Evolutionary conservation across 139 green algal genomes (phyloP).

Genomic region (Edaphochlamys debaryana): DNA sequence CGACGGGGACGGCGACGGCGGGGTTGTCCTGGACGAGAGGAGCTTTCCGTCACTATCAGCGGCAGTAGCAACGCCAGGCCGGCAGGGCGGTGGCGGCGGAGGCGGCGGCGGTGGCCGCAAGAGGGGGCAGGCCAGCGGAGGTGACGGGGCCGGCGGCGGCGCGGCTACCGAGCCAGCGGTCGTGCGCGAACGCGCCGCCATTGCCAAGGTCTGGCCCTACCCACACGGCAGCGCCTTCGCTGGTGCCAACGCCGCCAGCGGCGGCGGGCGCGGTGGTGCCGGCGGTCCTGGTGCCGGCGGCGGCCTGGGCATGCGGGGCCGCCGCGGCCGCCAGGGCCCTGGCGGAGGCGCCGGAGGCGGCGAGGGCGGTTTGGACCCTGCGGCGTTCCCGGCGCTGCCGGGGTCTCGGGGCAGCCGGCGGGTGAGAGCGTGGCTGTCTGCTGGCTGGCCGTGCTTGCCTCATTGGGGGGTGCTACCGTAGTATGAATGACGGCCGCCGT

Average conservation of each 20-base stretch:
- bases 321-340: not conserved
- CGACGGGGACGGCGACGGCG: not conserved
- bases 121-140: not conserved
- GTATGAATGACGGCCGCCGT: no score
- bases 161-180: not conserved
- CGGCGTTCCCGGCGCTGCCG: not conserved
- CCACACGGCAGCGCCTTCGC: not conserved
- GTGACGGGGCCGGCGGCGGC: not conserved
- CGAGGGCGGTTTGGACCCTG: not conserved
- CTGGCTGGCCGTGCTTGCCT: no score
- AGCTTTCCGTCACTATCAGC: constrained; percentile 34
- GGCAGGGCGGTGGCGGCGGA: not conserved
- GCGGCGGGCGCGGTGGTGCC: not conserved
- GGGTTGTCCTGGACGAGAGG: constrained; percentile 20
- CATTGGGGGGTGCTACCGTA: no score
- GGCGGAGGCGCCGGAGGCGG: not conserved
- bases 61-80: constrained; percentile 2
- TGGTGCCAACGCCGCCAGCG: not conserved
- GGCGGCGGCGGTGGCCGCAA: not conserved
- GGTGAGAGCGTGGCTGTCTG: no score
- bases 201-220: constrained; percentile 17
- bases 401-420: not conserved
- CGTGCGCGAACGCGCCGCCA: not conserved
- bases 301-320: not conserved
- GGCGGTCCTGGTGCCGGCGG: not conserved